phyloP scores from a whole-genome alignment of 768 basidiomycete species.

The Boletus patriciae region DNA sequence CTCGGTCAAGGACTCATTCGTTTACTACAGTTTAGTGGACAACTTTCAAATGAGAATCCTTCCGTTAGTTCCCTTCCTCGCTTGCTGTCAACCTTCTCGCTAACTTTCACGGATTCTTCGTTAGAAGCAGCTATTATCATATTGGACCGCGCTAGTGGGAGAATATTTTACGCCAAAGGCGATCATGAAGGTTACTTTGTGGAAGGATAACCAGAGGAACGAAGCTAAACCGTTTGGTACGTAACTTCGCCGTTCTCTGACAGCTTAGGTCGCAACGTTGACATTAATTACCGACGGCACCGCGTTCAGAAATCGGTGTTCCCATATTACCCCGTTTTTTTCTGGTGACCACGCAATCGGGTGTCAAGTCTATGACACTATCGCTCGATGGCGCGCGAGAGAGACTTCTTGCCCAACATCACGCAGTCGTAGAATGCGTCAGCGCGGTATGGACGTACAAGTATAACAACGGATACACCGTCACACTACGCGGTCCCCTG shows the following conservation, averaged over 20 bases:
- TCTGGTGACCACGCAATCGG: constrained; percentile 80
- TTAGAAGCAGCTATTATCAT: constrained; percentile 63
- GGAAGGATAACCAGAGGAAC: constrained; percentile 77
- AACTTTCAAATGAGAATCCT: constrained; percentile 56
- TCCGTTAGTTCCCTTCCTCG: constrained; percentile 32
- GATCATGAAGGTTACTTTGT: constrained; percentile 77
- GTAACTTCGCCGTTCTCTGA: constrained; percentile 27
- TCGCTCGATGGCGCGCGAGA: constrained; percentile 77
- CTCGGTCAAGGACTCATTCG: constrained; percentile 64
- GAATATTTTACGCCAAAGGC: constrained; percentile 73
- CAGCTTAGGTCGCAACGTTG: constrained; percentile 4
- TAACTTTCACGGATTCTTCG: constrained; percentile 2
- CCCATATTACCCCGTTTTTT: constrained; percentile 83
- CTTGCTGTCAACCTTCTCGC: background rate
- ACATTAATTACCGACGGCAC: constrained; percentile 12
- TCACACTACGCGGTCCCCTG: constrained; percentile 73
- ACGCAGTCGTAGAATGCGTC: constrained; percentile 65
- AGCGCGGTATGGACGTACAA: constrained; percentile 79
- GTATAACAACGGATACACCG: constrained; percentile 76
- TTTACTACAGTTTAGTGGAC: constrained; percentile 68
- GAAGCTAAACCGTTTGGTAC: constrained; percentile 85
- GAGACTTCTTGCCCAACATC: constrained; percentile 48
- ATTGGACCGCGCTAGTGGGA: constrained; percentile 64
- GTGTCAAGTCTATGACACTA: constrained; percentile 81
- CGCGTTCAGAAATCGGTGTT: constrained; percentile 65